Conservation (phyloP, 257 asterid genomes). For the Fraxinus anomala region DNA sequence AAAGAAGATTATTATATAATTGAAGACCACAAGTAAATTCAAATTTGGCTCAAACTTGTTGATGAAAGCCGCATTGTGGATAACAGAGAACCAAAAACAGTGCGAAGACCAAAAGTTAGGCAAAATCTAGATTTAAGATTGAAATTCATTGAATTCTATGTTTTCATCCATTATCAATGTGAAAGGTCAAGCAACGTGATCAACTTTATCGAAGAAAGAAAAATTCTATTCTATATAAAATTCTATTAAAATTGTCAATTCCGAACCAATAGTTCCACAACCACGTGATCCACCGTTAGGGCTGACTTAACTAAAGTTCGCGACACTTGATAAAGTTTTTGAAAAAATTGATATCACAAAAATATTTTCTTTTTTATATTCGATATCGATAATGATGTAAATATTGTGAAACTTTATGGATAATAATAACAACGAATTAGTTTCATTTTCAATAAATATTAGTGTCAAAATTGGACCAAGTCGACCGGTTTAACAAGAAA, state of each 20-base stretch:
- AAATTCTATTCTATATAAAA: neutral
- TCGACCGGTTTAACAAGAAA: neutral
- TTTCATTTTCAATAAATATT: neutral
- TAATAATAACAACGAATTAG: too few relatives aligned
- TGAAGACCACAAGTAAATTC: neutral
- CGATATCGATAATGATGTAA: neutral
- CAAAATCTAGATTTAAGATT: neutral
- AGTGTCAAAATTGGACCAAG: neutral
- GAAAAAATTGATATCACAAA: neutral
- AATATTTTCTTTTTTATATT: too few relatives aligned
- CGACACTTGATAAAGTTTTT: neutral
- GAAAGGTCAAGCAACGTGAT: neutral
- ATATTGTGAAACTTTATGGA: neutral
- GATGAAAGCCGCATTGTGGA: slow-evolving; percentile 18
- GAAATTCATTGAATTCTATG: neutral
- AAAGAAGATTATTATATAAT: too few relatives aligned
- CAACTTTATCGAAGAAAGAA: neutral
- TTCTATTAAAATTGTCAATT: too few relatives aligned
- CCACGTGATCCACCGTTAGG: neutral
- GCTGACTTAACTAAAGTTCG: neutral
- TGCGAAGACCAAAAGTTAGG: slow-evolving; percentile 1
- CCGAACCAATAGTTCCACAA: too few relatives aligned
- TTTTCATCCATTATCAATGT: neutral
- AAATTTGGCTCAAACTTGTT: slow-evolving; percentile 26
- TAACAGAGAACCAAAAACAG: neutral